phyloP scores from a whole-genome alignment of 805 yeast species.

The Maudiozyma serrabonitensis region DNA sequence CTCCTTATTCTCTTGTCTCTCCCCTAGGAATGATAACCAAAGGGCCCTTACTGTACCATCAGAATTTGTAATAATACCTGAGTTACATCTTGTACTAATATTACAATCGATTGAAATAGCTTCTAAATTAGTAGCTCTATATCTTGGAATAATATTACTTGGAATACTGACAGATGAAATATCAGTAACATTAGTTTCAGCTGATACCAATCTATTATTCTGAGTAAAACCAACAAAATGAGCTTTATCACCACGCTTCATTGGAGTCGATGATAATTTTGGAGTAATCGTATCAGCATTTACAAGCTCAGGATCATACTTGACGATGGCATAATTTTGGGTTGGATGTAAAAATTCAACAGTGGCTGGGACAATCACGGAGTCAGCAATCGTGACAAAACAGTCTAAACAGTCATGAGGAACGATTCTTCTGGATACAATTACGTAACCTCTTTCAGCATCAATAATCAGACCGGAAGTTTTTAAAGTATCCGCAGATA shows the following conservation, averaged over 20 bases:
- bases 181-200: slow-evolving; percentile 69
- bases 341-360: slow-evolving; percentile 82
- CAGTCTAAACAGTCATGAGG: slow-evolving; percentile 75
- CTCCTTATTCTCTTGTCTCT: slow-evolving; percentile 51
- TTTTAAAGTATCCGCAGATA: slow-evolving; percentile 47
- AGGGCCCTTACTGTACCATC: slow-evolving; percentile 76
- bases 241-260: slow-evolving; percentile 66
- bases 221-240: slow-evolving; percentile 76
- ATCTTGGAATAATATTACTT: slow-evolving; percentile 61
- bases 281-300: slow-evolving; percentile 67
- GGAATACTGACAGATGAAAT: slow-evolving; percentile 68
- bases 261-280: slow-evolving; percentile 41
- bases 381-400: slow-evolving; percentile 73
- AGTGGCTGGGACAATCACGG: slow-evolving; percentile 67
- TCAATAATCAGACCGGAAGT: slow-evolving; percentile 78
- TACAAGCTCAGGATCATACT: slow-evolving; percentile 71
- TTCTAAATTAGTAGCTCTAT: slow-evolving; percentile 77
- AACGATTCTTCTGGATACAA: slow-evolving; percentile 67
- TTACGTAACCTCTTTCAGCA: slow-evolving; percentile 66
- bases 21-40: slow-evolving; percentile 82
- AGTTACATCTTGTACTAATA: slow-evolving; percentile 59
- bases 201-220: slow-evolving; percentile 56
- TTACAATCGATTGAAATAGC: slow-evolving; percentile 67
- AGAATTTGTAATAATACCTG: slow-evolving; percentile 69
- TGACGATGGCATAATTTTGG: slow-evolving; percentile 72